A percentile compares a stretch with the other conserved stretches of the same genome.
These are phyloP conservation scores for Zalaria sp. DNA, from an alignment of 2,329 filamentous ascomycete species.

Conservation along the genomic window DNA sequence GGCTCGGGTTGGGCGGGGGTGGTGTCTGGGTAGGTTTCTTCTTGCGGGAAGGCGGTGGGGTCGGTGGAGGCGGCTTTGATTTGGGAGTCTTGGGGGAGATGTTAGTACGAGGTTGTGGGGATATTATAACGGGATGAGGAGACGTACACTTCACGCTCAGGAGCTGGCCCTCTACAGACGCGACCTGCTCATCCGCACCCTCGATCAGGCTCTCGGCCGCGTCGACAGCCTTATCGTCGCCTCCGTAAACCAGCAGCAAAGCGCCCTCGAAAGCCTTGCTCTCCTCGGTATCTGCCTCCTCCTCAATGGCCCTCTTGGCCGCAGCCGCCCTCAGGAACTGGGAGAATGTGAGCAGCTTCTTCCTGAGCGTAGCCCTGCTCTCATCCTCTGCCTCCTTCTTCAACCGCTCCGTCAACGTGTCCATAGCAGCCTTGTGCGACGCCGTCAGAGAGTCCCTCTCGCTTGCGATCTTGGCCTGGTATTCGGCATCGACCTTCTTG, in stretches of 20 bases:
- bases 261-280: constrained; percentile 71
- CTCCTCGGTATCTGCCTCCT: constrained; percentile 53
- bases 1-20: constrained; percentile 6
- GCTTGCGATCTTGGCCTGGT: constrained; percentile 44
- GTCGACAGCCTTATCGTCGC: constrained; percentile 58
- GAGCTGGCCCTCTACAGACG: constrained; percentile 49
- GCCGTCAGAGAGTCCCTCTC: constrained; percentile 43
- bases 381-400: constrained; percentile 38
- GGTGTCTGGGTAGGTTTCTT: constrained; percentile 35
- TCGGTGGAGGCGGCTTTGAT: constrained; percentile 26
- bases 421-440: constrained; percentile 42
- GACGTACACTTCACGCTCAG: constrained; percentile 59
- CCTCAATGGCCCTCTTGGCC: constrained; percentile 56
- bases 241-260: constrained; percentile 63
- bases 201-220: constrained; percentile 67
- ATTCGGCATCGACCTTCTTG: constrained; percentile 63
- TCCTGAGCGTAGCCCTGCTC: constrained; percentile 35
- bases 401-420: constrained; percentile 39
- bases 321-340: constrained; percentile 72
- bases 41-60: constrained; percentile 39
- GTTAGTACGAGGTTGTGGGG: constrained; percentile 1
- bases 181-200: constrained; percentile 52
- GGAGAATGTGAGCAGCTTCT: constrained; percentile 56
- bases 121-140: neutral
- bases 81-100: constrained; percentile 16